A percentile compares a stretch with the other conserved stretches of the same genome.
Conservation (phyloP, 108 stramenopile species). For the Cyclostephanos tholiformis region DNA sequence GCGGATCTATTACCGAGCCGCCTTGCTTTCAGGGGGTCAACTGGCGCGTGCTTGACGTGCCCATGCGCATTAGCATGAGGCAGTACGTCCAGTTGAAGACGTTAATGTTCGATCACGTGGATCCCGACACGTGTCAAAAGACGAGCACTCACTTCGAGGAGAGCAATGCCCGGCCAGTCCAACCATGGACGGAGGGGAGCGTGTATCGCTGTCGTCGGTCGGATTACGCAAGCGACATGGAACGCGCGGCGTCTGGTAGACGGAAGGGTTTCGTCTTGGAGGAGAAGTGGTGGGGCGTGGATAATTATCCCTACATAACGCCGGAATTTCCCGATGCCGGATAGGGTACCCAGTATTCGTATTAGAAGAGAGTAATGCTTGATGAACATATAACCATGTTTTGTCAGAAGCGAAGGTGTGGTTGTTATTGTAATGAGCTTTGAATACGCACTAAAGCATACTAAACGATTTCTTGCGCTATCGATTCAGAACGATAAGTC, state of each 20-base stretch:
- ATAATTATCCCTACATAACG: constrained; percentile 13
- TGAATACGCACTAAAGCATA: no score
- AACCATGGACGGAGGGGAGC: constrained; percentile 26
- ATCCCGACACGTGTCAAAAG: constrained; percentile 56
- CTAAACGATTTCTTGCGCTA: no score
- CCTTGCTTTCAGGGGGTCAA: constrained; percentile 80
- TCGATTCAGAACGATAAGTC: no score
- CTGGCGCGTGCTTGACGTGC: constrained; percentile 78
- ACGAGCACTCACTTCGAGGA: constrained; percentile 71
- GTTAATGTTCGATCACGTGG: constrained; percentile 71
- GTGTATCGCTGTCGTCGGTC: constrained; percentile 34
- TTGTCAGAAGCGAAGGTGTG: no score
- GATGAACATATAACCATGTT: no score
- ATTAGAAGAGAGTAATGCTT: no score
- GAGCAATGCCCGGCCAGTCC: constrained; percentile 74
- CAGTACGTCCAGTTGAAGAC: constrained; percentile 76
- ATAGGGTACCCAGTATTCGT: background rate
- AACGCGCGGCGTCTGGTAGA: constrained; percentile 14
- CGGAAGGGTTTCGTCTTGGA: constrained; percentile 16
- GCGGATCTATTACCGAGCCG: constrained; percentile 83
- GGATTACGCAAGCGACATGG: constrained; percentile 41
- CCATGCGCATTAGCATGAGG: constrained; percentile 57
- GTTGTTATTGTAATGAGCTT: no score
- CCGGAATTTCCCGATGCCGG: constrained; percentile 23
- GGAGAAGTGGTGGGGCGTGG: constrained; percentile 27